phyloP scores from a whole-genome alignment of 2,329 filamentous ascomycete species.

The Alternaria alternata region DNA sequence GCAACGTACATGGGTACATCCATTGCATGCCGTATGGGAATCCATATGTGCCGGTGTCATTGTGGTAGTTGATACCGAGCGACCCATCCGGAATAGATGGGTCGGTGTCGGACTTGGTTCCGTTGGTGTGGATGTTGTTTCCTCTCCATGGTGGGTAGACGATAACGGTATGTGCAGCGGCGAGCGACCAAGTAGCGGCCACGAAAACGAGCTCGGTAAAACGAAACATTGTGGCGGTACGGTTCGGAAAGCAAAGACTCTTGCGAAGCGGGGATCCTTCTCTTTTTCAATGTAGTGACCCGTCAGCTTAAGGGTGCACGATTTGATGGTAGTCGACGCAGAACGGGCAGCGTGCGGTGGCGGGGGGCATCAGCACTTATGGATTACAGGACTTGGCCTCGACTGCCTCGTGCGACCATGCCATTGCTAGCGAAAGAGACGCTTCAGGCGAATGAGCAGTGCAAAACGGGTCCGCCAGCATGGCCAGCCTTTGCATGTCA shows the following conservation, averaged over 20 bases:
- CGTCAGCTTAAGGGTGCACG: conserved; percentile 13
- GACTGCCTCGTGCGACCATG: conserved; percentile 32
- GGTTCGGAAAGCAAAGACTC: not conserved
- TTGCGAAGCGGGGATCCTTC: conserved; percentile 12
- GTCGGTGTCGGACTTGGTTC: conserved; percentile 57
- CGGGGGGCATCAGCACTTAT: conserved; percentile 40
- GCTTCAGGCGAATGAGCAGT: conserved; percentile 25
- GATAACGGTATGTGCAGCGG: conserved; percentile 79
- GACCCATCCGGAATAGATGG: conserved; percentile 48
- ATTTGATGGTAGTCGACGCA: conserved; percentile 22
- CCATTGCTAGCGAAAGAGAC: conserved; percentile 23
- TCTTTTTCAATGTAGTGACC: conserved; percentile 15
- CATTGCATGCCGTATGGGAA: conserved; percentile 94
- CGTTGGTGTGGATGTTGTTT: conserved; percentile 82
- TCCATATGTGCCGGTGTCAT: conserved; percentile 57
- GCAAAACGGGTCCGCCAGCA: conserved; percentile 28
- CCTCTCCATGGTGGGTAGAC: conserved; percentile 87
- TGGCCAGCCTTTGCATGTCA: conserved; percentile 42
- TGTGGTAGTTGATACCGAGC: conserved; percentile 56
- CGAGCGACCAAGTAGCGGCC: conserved; percentile 53
- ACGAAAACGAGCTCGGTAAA: conserved; percentile 44
- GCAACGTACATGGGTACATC: conserved; percentile 87
- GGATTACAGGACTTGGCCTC: conserved; percentile 23
- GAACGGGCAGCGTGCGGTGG: conserved; percentile 35
- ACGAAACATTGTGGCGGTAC: conserved; percentile 41